Percentiles rank a stretch among this genome's conserved stretches.
These are phyloP conservation scores for Emmonsiellopsis sp. DNA, from an alignment of 2,329 filamentous ascomycete species.

Conservation along the genomic window DNA sequence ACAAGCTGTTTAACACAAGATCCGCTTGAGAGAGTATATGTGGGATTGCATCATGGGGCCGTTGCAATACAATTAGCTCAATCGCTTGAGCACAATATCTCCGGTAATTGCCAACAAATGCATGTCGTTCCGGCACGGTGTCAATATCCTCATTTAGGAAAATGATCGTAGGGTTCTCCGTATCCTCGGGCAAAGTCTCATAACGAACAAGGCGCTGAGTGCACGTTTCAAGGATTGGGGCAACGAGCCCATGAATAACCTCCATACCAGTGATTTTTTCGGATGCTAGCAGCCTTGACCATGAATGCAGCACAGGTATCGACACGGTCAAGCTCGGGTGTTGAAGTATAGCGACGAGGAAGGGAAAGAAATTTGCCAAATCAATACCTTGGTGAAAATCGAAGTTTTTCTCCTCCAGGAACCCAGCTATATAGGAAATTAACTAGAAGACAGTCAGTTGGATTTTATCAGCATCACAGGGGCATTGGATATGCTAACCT, in stretches of 20 bases:
- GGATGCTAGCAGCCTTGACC: slow-evolving; percentile 72
- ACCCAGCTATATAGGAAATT: slow-evolving; percentile 74
- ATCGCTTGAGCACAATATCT: slow-evolving; percentile 83
- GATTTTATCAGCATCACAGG: background rate
- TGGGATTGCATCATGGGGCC: slow-evolving; percentile 73
- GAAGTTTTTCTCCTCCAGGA: slow-evolving; percentile 68
- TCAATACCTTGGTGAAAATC: slow-evolving; percentile 58
- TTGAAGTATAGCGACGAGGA: slow-evolving; percentile 70
- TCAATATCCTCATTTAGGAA: slow-evolving; percentile 92
- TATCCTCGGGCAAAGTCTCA: slow-evolving; percentile 75
- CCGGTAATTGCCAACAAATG: slow-evolving; percentile 91
- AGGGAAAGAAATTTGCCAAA: slow-evolving; percentile 64
- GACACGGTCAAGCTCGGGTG: slow-evolving; percentile 86
- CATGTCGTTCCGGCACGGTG: slow-evolving; percentile 84
- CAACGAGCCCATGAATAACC: slow-evolving; percentile 57
- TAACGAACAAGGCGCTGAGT: slow-evolving; percentile 78
- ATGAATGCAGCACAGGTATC: slow-evolving; percentile 83
- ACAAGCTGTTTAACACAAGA: slow-evolving; percentile 63
- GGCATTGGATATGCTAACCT: slow-evolving; percentile 47
- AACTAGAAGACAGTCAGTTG: slow-evolving; percentile 44
- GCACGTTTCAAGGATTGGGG: slow-evolving; percentile 70
- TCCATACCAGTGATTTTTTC: slow-evolving; percentile 52
- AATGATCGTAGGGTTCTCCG: slow-evolving; percentile 66
- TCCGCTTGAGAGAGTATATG: slow-evolving; percentile 80
- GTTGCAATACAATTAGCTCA: slow-evolving; percentile 73